A percentile compares a stretch with the other conserved stretches of the same genome.
phyloP scores from a whole-genome alignment of 345 rosid genomes.

The Abelmoschus esculentus region DNA sequence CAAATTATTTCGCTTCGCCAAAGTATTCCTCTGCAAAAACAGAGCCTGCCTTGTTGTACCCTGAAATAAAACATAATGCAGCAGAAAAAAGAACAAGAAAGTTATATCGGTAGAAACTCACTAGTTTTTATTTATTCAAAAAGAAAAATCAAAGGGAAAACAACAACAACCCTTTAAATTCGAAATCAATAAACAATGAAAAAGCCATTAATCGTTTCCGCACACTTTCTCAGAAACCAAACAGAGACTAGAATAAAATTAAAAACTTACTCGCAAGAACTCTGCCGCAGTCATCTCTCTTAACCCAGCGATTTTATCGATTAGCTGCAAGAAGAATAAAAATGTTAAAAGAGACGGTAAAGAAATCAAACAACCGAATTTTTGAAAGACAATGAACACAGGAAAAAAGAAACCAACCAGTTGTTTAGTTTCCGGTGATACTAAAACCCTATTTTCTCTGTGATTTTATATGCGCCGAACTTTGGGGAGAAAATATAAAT shows the following conservation, averaged over 20 bases:
- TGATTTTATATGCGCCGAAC: no score
- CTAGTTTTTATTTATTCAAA: neutral
- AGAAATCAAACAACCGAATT: neutral
- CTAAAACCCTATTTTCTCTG: no score
- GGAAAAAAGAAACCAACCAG: no score
- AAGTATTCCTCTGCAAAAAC: constrained; percentile 34
- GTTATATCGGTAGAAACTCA: neutral
- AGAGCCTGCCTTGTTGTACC: constrained; percentile 50
- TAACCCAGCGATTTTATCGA: constrained; percentile 24
- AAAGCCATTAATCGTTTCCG: neutral
- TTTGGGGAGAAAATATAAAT: no score
- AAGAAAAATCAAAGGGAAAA: neutral
- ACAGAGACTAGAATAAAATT: neutral
- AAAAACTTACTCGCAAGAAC: constrained; percentile 30
- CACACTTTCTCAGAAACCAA: constrained; percentile 1
- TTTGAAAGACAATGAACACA: neutral
- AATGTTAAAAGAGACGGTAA: neutral
- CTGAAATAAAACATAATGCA: constrained; percentile 24
- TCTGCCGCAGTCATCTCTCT: constrained; percentile 30
- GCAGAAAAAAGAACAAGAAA: neutral
- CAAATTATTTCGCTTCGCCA: constrained; percentile 18
- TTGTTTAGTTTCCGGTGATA: no score
- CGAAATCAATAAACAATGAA: neutral
- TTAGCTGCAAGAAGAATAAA: neutral
- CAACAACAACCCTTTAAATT: neutral